Base-by-base conservation (phyloP, 345 rosid species). In the Eucalyptus pauciflora region DNA sequence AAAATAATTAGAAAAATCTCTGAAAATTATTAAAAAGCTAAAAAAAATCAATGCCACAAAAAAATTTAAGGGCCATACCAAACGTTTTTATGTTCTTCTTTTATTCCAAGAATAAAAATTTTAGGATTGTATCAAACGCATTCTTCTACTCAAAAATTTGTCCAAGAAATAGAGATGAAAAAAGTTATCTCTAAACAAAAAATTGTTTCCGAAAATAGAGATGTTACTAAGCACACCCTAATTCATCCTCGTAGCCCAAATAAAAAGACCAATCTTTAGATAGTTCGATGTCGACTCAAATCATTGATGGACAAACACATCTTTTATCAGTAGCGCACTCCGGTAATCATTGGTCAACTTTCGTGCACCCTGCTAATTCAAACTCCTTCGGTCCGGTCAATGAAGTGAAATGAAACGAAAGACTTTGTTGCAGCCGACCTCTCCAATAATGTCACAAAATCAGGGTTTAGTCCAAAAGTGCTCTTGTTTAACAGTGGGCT, bases 31-130 rank as follows among this genome's bases (percentile, higher is more conserved):
- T 18, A 7, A 1, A 52, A 52, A 52, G 8, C 24, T 52, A 18
- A 18, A 52, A 17, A 49, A 52, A 52, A 17, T 46, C 2, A 2
- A 52, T 4, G 10, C 8, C 58, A 20, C 58, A 52, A 52, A 52
- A 52, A 52, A 18, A 18, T 0, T 18, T 52, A 3, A 52, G 20
- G 24, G 10, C 58, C 58, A 20, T 1, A 3, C 24, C 25, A 52
- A 52, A 52, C 0, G 2, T 52, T 20, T 52, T 20, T 52, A 0
- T 20, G 0, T 52, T 52, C 10, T 52, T 52, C 4, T 52, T 52
- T 52, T 52, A 52, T 52, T 7, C 5, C 58, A 20, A 18, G 25
- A 52, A 52, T 52, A 52, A 52, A 52, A 18, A 7, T 52, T 52
- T 52, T 52, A 52, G 2, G 58, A 52, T 18, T 4, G 0, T 52